Evolutionary conservation across 2,329 filamentous ascomycete species (phyloP), one percentile per base, ranked within the genome.

Genomic region (Venturia oleaginea): DNA sequence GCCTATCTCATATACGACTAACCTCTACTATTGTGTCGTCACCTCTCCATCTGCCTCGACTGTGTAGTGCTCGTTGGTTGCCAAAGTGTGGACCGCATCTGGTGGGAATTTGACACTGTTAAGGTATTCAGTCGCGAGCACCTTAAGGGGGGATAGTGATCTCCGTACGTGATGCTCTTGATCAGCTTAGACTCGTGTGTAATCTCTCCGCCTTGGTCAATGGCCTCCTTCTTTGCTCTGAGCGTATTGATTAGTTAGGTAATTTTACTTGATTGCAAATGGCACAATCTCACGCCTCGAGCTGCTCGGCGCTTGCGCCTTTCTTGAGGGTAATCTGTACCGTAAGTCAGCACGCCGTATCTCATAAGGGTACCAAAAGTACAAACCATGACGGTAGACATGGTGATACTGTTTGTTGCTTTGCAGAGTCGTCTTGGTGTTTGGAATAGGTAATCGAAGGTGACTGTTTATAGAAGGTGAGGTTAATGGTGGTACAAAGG

Each of bases 121-220:
- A 27, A 34, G 48, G 34, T 54, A 48, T 59, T 37, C 27, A 62
- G 43, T 42, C 42, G 64, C 40, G 62, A 8, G 57, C 57, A 46
- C 37, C 15, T 57, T 40, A 19, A 59, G 55, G 32, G 2, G 37
- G 48, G n/a, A 38, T 55, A 2, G 54, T 17, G 27, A 27, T 37
- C 40, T 59, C 81, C 90, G 70, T 86, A 97, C 93, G 90, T 87
- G 80, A 97, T 97, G 65, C 89, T 92, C 80, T 93, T 95, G 83
- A 96, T 92, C 71, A 96, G 78, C 67, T 79, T 87, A 81, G 91
- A 96, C 75, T 94, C 90, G 70, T 94, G 86, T 64, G 79, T 85
- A 78, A 97, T 94, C 76, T 85, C 86, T 74, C 92, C 93, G 73
- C 93, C 93, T 74, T 93, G 85, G 51, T 88, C 83, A 66, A 75